Base-by-base conservation (phyloP, 441 rosid genomes). In the Bocquillonia castaneifolia region DNA sequence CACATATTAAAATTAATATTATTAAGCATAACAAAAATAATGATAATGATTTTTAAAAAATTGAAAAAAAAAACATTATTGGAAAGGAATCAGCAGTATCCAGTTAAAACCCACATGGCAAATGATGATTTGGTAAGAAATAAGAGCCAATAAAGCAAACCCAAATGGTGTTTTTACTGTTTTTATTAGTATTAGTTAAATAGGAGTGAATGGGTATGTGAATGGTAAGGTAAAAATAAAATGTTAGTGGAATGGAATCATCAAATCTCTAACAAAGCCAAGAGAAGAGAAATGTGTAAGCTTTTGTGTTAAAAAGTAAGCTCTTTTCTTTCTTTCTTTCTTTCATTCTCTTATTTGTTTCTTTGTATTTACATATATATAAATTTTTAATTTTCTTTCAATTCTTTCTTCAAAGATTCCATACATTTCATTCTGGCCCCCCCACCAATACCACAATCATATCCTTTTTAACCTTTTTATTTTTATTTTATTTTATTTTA, bases 371-470 rank as follows among this genome's bases (percentile, higher is more conserved):
- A 23, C 15, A 8, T 37, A 12, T 34, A 4, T 25, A 3, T n/a
- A 7, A 55, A 26, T 40, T 12, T 25, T 34, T 60, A 36, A 63
- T 34, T 72, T 44, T 42, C 58, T 53, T n/a, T 26, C 58, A 60
- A n/a, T n/a, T n/a, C n/a, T n/a, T 70, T 64, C 69, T 78, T 78
- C 77, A 76, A 78, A 79, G 87, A 81, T 83, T 83, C 84, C 79
- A 65, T 64, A 61, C 54, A 50, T 66, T 6, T 65, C 10, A n/a
- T 73, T 68, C 45, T 40, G 73, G 74, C 66, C 67, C 63, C 80
- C 83, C 69, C 76, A 77, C 69, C 79, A 69, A 68, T 59, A 45
- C 31, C 81, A 68, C 70, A 52, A 64, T 61, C 70, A 56, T 67
- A 58, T 64, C 55, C 75, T 52, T 56, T 42, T 75, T 63, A 60